Conservation (phyloP, 78 protist species). For the Dictyostelium intermedium region DNA sequence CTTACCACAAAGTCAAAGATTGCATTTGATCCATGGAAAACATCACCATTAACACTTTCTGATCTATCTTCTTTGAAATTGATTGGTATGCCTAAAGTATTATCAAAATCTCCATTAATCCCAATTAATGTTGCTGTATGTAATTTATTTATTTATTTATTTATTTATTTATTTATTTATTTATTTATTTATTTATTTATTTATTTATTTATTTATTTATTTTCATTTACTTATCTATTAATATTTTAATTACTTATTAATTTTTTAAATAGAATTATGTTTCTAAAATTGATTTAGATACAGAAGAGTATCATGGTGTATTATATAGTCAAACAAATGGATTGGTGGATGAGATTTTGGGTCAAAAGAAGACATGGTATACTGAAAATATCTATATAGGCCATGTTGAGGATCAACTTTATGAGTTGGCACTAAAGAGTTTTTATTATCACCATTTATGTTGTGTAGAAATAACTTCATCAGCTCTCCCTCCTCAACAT, state of each 20-base stretch:
- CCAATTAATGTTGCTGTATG: slow-evolving; percentile 40
- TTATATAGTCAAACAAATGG: slow-evolving; percentile 10
- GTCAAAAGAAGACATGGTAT: slow-evolving; percentile 36
- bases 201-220: background rate
- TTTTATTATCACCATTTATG: slow-evolving; percentile 46
- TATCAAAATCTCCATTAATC: background rate
- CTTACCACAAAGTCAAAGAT: background rate
- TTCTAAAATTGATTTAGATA: slow-evolving; percentile 52
- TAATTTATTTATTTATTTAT: background rate
- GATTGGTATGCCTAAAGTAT: slow-evolving; percentile 64
- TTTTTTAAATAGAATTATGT: slow-evolving; percentile 9
- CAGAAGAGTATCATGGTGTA: slow-evolving; percentile 52
- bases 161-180: background rate
- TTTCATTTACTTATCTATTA: background rate
- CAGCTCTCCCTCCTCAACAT: background rate
- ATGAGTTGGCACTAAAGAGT: slow-evolving; percentile 60
- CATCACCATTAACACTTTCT: background rate
- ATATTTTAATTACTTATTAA: background rate
- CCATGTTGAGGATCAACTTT: slow-evolving; percentile 51
- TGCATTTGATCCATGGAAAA: slow-evolving; percentile 33
- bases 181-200: background rate
- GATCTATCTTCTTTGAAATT: slow-evolving; percentile 60
- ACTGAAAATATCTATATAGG: slow-evolving; percentile 70
- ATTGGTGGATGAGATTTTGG: slow-evolving; percentile 40
- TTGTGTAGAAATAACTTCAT: slow-evolving; percentile 13